Base-by-base conservation (phyloP, 2,329 filamentous ascomycete species). In the Phaeosphaeriaceae sp. region DNA sequence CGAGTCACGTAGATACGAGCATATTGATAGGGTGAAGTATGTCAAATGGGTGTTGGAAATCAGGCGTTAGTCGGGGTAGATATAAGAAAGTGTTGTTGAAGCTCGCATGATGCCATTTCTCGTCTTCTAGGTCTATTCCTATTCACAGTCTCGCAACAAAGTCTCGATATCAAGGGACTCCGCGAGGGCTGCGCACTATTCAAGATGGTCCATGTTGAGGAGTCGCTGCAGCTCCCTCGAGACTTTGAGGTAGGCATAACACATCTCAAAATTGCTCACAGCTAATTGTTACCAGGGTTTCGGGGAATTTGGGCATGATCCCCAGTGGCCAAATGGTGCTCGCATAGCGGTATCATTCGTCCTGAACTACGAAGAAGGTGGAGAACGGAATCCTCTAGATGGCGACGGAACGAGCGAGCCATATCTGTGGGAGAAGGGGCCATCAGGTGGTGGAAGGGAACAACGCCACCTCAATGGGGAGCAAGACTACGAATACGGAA, bases 401-500 rank as follows among this genome's bases (percentile, higher is more conserved):
- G 77, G 77, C 53, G 76, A 78, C 35, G 68, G 69, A 10, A 72
- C 72, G 24, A 64, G 70, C 2, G 73, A 73, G 54, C 61, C 63
- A n/a, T 69, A 71, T 48, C 60, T 74, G 17, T 70, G 72, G 64
- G 73, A 84, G 63, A 79, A 81, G 60, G 71, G 72, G 21, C 63
- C 63, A 4, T 68, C 76, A 3, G 68, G 72, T 24, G 65, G 77
- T 58, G 60, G 60, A 28, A 54, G 58, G 21, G 77, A 80, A 58
- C 79, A 81, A 59, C 77, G 82, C 32, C 78, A 75, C 44, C 71
- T 80, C 57, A 84, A 82, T 57, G 78, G 77, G 49, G 83, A 85
- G 71, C 78, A 76, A 47, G 83, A 85, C 59, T 86, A 82, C 63
- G 83, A 85, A 59, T 85, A 85, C 65, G 82, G 83, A 35, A 78